Base-by-base conservation (phyloP, 495 filamentous ascomycete species). In the Neurospora intermedia region DNA sequence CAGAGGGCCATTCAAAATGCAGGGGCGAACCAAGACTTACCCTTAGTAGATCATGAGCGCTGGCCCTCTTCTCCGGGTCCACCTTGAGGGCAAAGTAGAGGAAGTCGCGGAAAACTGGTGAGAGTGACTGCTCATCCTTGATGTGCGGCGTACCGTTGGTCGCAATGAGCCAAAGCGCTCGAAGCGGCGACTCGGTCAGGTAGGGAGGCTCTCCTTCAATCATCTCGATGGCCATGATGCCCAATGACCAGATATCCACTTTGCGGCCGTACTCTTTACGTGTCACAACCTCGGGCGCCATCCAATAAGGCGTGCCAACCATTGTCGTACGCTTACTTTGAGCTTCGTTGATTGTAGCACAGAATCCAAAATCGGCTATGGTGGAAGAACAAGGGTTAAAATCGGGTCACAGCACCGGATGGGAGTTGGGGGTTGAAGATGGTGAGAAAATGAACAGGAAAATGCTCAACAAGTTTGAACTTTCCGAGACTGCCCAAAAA, bases 201-300 rank as follows among this genome's bases (percentile, higher is more conserved):
- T 99, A 99, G 18, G 96, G 96, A 18, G 96, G 96, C 78, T 99
- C 96, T 75, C 96, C 96, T 83, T 99, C 96, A 74, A 99, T 97
- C 96, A 99, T 99, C 81, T 99, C 96, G 76, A 99, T 99, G n/a
- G 96, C 94, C 96, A 99, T 99, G 81, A 99, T 99, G 72, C 96
- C 96, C 69, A 99, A 82, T 78, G 92, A 96, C 96, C 96, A 99
- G 76, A 99, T 98, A 79, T 99, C 96, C 70, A 99, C 94, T 80
- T 99, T 99, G 69, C 96, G 91, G 74, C 96, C 96, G 81, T 99
- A 99, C 80, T 98, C 96, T 80, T 99, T 98, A 20, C 94, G 86
- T 6, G 94, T 98, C 11, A 99, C 96, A 23, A 99, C 94, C 81
- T 99, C 96, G 5, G 96, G 96, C 4, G 96, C 96, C 96, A 99